phyloP scores from a whole-genome alignment of 2,329 filamentous ascomycete species.

The Didymosphaeria variabile region DNA sequence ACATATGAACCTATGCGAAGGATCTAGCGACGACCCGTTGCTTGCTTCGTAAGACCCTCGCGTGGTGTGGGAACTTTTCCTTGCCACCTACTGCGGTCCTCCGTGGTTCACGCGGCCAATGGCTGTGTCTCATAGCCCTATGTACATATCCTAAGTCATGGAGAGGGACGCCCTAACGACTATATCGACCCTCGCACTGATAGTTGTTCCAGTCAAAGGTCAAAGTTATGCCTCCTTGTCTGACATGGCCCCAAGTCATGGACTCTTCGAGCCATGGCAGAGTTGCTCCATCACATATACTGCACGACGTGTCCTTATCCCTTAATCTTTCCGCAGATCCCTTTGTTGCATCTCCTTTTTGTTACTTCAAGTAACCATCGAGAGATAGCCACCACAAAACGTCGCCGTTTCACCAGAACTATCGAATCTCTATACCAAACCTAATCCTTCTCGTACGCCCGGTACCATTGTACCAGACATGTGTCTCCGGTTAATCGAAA shows the following conservation, averaged over 20 bases:
- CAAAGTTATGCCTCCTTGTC: slow-evolving; percentile 2
- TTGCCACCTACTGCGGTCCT: not conserved
- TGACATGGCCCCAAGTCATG: slow-evolving; percentile 9
- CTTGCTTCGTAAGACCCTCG: not conserved
- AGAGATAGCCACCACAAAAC: not conserved
- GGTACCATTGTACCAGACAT: slow-evolving; percentile 25
- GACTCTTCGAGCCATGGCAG: not conserved
- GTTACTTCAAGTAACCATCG: not conserved
- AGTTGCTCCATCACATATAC: slow-evolving; percentile 3
- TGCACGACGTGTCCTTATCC: not conserved
- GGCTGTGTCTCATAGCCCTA: not conserved
- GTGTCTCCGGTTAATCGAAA: slow-evolving; percentile 49
- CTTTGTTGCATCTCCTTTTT: not conserved
- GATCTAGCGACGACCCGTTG: slow-evolving; percentile 3
- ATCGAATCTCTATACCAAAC: not conserved
- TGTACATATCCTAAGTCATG: not conserved
- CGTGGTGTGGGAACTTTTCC: slow-evolving; percentile 5
- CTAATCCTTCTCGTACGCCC: not conserved
- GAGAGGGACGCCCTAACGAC: slow-evolving; percentile 8
- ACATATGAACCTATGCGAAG: not conserved
- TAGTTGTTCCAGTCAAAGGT: not conserved
- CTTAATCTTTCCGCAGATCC: not conserved
- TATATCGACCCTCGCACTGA: slow-evolving; percentile 2
- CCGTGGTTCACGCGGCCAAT: slow-evolving; percentile 2
- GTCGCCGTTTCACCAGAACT: not conserved